A percentile compares a stretch with the other conserved stretches of the same genome.
Evolutionary conservation across 352 stramenopile genomes (phyloP).

Genomic region (Thalassiosira pacifica): DNA sequence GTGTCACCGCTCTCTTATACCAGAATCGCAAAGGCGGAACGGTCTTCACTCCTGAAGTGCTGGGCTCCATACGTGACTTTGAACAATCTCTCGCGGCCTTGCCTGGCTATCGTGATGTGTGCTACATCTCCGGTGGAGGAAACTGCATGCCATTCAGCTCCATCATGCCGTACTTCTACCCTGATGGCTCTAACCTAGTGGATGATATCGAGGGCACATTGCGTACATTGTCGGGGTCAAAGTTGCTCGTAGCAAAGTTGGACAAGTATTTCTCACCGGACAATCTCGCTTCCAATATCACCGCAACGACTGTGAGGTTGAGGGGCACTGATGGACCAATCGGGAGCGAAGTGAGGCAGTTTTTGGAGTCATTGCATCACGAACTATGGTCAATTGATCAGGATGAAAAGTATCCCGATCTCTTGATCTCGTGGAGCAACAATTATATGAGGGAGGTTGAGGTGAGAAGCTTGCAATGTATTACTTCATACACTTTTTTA

Average conservation of each 20-base stretch:
- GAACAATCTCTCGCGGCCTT: conserved; percentile 20
- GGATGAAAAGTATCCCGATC: conserved; percentile 25
- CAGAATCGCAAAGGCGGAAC: conserved; percentile 36
- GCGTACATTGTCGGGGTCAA: conserved; percentile 12
- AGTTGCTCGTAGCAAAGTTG: conserved; percentile 33
- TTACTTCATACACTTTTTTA: too few species aligned
- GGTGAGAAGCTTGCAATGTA: conserved; percentile 13
- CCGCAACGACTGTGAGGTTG: conserved; percentile 22
- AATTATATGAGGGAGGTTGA: conserved; percentile 24
- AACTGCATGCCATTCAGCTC: conserved; percentile 43
- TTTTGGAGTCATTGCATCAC: conserved; percentile 24
- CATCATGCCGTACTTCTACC: conserved; percentile 34
- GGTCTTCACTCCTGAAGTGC: conserved; percentile 38
- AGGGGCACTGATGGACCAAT: conserved; percentile 17
- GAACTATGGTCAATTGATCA: conserved; percentile 37
- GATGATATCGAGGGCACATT: conserved; percentile 45
- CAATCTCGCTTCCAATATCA: conserved; percentile 15
- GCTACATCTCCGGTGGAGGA: background rate
- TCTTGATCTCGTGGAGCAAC: conserved; percentile 44
- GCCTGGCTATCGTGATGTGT: conserved; percentile 31
- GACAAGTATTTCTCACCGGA: conserved; percentile 43
- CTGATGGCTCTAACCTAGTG: conserved; percentile 15
- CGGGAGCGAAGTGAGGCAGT: background rate
- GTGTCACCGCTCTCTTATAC: conserved; percentile 49
- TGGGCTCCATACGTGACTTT: conserved; percentile 36